These are phyloP conservation scores for Intubia oerlemansii DNA, from an alignment of 2,329 filamentous ascomycete genomes.

Conservation along the genomic window DNA sequence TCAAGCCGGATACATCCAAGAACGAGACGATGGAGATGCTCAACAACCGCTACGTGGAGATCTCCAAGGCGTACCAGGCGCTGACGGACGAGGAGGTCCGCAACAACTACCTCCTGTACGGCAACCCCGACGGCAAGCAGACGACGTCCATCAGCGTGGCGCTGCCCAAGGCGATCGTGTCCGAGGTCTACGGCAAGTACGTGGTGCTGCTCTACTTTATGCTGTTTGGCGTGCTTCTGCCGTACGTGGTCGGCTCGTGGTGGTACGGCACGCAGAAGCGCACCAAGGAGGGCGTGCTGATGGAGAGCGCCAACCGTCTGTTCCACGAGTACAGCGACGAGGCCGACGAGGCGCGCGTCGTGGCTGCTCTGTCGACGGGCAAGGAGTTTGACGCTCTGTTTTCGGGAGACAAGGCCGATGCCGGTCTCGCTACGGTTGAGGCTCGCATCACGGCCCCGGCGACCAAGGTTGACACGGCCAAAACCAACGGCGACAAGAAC, in stretches of 20 bases:
- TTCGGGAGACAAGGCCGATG: conserved; percentile 57
- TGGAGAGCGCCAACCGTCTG: conserved; percentile 83
- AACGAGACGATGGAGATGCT: conserved; percentile 75
- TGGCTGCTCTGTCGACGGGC: conserved; percentile 64
- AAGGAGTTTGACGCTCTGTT: conserved; percentile 66
- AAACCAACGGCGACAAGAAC: neutral
- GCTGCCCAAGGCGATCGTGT: conserved; percentile 77
- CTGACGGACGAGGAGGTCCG: conserved; percentile 93
- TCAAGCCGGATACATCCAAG: conserved; percentile 58
- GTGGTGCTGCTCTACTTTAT: conserved; percentile 76
- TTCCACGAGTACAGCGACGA: conserved; percentile 84
- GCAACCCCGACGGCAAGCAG: conserved; percentile 95
- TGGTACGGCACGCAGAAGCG: conserved; percentile 92
- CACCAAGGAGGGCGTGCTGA: conserved; percentile 82
- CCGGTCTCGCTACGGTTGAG: conserved; percentile 65
- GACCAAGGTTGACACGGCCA: conserved; percentile 16
- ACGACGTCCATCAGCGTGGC: conserved; percentile 96
- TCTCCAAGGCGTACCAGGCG: conserved; percentile 95
- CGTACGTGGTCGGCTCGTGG: conserved; percentile 89
- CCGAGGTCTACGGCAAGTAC: conserved; percentile 88
- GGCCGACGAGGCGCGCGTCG: conserved; percentile 58
- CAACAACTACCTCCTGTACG: conserved; percentile 91
- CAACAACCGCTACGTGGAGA: conserved; percentile 78
- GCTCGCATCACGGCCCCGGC: conserved; percentile 50
- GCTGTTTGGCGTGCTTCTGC: conserved; percentile 72